Conservation (phyloP, 495 filamentous ascomycete genomes). For the Talaromyces thailandensis region DNA sequence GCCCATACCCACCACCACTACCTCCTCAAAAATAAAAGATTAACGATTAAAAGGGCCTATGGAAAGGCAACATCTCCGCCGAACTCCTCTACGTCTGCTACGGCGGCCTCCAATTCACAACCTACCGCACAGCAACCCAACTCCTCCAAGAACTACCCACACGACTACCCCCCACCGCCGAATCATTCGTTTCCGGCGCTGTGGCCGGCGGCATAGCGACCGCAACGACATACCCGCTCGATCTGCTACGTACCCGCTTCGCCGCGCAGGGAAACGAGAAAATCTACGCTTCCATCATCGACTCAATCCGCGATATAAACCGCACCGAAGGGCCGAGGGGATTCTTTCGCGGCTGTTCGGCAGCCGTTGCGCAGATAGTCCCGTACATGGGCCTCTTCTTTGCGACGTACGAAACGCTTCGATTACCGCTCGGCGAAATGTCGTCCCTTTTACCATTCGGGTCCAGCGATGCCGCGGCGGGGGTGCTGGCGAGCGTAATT, state of each 20-base stretch:
- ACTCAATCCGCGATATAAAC: conserved; percentile 63
- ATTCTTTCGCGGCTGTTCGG: conserved; percentile 78
- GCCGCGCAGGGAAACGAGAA: conserved; percentile 84
- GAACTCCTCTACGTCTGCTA: conserved; percentile 90
- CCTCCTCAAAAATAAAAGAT: no score
- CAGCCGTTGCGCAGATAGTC: conserved; percentile 76
- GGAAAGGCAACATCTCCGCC: conserved; percentile 97
- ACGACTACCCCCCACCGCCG: conserved; percentile 46
- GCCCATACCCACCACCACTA: background rate
- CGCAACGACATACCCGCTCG: conserved; percentile 79
- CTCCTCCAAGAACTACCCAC: conserved; percentile 45
- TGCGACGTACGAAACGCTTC: conserved; percentile 68
- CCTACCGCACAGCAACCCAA: conserved; percentile 68
- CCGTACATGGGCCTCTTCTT: conserved; percentile 98
- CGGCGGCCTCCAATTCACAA: conserved; percentile 77
- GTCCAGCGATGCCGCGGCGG: conserved; percentile 71
- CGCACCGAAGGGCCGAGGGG: conserved; percentile 63
- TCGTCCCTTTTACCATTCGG: conserved; percentile 54
- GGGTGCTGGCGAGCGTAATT: conserved; percentile 64
- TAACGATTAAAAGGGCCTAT: conserved; percentile 53
- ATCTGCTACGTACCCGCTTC: conserved; percentile 89
- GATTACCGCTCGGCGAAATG: conserved; percentile 39
- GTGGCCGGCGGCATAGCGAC: conserved; percentile 74
- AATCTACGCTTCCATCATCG: conserved; percentile 61
- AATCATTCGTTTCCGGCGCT: conserved; percentile 74